phyloP scores from a whole-genome alignment of 1,284 basidiomycete species.

The Athelia sp. region DNA sequence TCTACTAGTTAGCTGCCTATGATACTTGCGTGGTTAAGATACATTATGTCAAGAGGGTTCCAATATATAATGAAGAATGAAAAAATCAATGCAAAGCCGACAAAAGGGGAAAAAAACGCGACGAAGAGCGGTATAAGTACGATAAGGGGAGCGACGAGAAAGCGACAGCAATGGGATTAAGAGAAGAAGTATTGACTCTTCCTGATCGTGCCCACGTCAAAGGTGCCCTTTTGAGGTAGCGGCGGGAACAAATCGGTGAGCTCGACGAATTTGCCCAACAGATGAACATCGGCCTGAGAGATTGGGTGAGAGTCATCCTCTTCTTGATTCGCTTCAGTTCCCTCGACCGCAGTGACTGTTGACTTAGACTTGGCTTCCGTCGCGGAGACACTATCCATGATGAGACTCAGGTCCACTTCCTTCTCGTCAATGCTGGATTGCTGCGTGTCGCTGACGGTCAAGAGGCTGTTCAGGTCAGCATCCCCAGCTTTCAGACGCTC shows the following conservation, averaged over 20 bases:
- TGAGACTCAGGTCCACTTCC: neutral
- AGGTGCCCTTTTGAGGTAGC: slow-evolving; percentile 82
- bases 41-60: no score
- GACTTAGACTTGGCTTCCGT: neutral
- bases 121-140: no score
- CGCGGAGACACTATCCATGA: neutral
- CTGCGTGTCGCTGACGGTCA: slow-evolving; percentile 9
- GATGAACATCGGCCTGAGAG: slow-evolving; percentile 20
- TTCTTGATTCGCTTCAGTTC: slow-evolving; percentile 15
- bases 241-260: slow-evolving; percentile 78
- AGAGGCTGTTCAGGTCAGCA: slow-evolving; percentile 25
- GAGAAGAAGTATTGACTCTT: slow-evolving; percentile 90
- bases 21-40: no score
- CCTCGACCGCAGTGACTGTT: slow-evolving; percentile 15
- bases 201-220: slow-evolving; percentile 84
- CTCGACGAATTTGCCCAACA: slow-evolving; percentile 66
- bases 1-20: no score
- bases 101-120: no score
- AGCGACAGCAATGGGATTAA: slow-evolving; percentile 23
- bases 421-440: neutral
- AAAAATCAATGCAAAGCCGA: no score
- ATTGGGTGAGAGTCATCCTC: slow-evolving; percentile 12
- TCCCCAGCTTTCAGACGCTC: slow-evolving; percentile 23
- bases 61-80: no score
- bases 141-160: no score